Evolutionary conservation across 352 stramenopile genomes (phyloP).

Genomic region (Globisporangium megalacanthum): DNA sequence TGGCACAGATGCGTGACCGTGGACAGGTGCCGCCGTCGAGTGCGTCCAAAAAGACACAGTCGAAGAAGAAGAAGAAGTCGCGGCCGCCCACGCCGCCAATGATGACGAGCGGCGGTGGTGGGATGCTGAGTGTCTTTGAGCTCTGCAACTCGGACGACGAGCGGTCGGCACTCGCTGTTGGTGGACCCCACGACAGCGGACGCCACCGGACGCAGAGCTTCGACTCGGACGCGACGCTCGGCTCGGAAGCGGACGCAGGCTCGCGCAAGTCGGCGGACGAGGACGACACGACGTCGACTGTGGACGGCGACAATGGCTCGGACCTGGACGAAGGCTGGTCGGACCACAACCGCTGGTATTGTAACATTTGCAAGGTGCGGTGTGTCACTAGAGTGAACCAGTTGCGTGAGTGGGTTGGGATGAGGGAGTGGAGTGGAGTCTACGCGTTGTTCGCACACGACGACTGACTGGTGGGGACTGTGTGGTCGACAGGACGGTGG

Average conservation of each 20-base stretch:
- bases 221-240: conserved; percentile 17
- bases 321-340: conserved; percentile 62
- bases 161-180: background rate
- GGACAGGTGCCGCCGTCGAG: too few species aligned
- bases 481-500: conserved; percentile 39
- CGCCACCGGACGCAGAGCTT: conserved; percentile 16
- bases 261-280: conserved; percentile 18
- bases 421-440: background rate
- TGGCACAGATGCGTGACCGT: background rate
- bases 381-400: too few species aligned
- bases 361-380: conserved; percentile 81
- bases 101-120: conserved; percentile 5
- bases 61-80: conserved; percentile 3
- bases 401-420: background rate
- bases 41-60: conserved; percentile 2
- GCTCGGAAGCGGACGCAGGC: conserved; percentile 4
- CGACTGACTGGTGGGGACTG: background rate
- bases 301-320: conserved; percentile 32
- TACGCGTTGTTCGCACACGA: background rate
- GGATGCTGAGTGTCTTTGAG: conserved; percentile 80
- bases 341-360: conserved; percentile 88
- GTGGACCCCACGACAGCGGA: background rate
- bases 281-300: conserved; percentile 18
- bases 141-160: conserved; percentile 64
- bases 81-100: background rate